Base-by-base conservation (phyloP, 768 basidiomycete species). In the Mycena haematopus region DNA sequence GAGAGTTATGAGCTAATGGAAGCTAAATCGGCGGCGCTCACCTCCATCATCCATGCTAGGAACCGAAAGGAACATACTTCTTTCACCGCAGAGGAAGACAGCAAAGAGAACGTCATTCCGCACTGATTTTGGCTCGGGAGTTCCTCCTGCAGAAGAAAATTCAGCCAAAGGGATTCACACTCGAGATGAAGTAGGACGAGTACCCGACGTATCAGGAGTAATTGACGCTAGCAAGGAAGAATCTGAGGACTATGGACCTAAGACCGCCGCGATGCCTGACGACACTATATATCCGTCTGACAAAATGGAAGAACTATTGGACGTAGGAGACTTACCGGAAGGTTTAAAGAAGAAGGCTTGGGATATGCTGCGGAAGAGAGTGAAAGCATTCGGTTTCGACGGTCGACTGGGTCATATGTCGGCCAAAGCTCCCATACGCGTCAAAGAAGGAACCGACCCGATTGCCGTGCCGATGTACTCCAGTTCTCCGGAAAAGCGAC, bases 391-490 rank as follows among this genome's bases (percentile, higher is more conserved):
- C 15, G n/a, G 52, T 6, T 52, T 52, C n/a, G 52, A 52, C 21
- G 33, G 52, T 1, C 19, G 52, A 4, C 11, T 52, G n/a, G 52
- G 52, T 3, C 52, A 52, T 21, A 2, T 25, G 6, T 1, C 6
- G 4, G 52, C 52, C 1, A 35, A 52, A 52, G 52, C 25, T 2
- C 31, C 19, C 4, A 52, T 52, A 4, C 31, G 33, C 22, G 21
- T 27, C 7, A 27, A 25, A 11, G 52, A 52, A 19, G n/a, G 52
- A 22, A 31, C 35, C 1, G 40, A 42, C 2, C 52, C 52, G 3
- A 52, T 52, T 4, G 52, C 52, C 62, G 15, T 70, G 60, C 53
- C 52, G 17, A 42, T 42, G 40, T 42, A 42, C 9, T 9, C 11
- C 17, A 42, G 40, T 17, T 42, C 40, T 6, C 40, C 40, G 19